phyloP scores from a whole-genome alignment of 1,284 basidiomycete genomes.

The Caloboletus firmus region DNA sequence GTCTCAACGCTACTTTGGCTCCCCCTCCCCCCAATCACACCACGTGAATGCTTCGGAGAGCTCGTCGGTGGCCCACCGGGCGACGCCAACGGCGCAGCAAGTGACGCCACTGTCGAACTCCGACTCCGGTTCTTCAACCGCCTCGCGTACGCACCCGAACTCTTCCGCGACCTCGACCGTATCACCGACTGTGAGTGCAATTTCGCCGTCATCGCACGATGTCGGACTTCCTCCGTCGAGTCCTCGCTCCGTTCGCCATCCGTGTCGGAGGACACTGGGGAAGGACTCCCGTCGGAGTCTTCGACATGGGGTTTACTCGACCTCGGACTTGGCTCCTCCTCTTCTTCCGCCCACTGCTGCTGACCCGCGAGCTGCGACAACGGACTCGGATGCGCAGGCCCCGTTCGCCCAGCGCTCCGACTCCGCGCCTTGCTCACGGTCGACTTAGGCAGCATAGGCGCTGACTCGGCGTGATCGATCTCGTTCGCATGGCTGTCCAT shows the following conservation, averaged over 20 bases:
- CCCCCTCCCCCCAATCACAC: constrained; percentile 38
- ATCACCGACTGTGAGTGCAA: constrained; percentile 13
- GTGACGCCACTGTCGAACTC: constrained; percentile 60
- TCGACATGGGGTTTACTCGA: constrained; percentile 33
- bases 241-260: constrained; percentile 45
- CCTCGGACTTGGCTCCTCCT: not conserved
- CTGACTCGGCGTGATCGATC: constrained; percentile 15
- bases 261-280: constrained; percentile 48
- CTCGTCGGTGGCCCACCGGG: constrained; percentile 3
- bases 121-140: constrained; percentile 45
- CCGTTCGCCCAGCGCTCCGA: constrained; percentile 25
- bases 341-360: constrained; percentile 51
- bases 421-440: constrained; percentile 33
- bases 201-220: not conserved
- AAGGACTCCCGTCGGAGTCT: constrained; percentile 47
- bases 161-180: constrained; percentile 24
- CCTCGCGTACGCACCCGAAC: constrained; percentile 6
- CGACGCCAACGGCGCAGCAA: constrained; percentile 42
- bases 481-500: constrained; percentile 35
- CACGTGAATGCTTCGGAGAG: not conserved
- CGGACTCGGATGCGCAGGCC: constrained; percentile 56
- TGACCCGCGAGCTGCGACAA: constrained; percentile 56
- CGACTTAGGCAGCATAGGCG: not conserved
- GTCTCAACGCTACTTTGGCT: constrained; percentile 70
- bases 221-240: constrained; percentile 13